Evolutionary conservation across 2,329 filamentous ascomycete species (phyloP).

Genomic region (Ophiostoma tasmaniense): DNA sequence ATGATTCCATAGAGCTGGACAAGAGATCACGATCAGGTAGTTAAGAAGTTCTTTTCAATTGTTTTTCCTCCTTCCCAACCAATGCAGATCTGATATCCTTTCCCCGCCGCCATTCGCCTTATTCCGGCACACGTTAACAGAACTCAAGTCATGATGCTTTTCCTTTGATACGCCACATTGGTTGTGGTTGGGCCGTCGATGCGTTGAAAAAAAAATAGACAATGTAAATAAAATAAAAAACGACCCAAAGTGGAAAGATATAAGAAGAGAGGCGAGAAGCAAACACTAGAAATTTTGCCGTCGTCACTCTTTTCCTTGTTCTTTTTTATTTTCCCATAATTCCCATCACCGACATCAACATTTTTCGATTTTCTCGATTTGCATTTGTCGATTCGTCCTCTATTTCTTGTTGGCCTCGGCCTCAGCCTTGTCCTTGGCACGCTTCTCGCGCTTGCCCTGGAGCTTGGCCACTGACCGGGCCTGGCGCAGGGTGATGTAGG

Average conservation of each 20-base stretch:
- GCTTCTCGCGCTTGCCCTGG: slow-evolving; percentile 84
- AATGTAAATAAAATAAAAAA: slow-evolving; percentile 7
- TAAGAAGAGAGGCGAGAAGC: background rate
- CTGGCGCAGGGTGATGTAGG: slow-evolving; percentile 77
- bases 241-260: slow-evolving; percentile 8
- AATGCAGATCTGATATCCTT: background rate
- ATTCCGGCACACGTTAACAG: background rate
- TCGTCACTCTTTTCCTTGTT: background rate
- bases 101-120: background rate
- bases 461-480: slow-evolving; percentile 76
- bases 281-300: background rate
- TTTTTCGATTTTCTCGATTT: background rate
- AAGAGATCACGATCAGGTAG: background rate
- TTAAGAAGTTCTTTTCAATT: background rate
- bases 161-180: background rate
- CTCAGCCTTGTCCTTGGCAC: slow-evolving; percentile 77
- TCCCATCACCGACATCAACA: background rate
- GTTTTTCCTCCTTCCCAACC: slow-evolving; percentile 1
- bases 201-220: slow-evolving; percentile 2
- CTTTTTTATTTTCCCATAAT: background rate
- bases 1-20: no score
- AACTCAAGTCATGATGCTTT: background rate
- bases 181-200: background rate
- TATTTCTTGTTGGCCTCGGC: slow-evolving; percentile 84
- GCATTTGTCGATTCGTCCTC: slow-evolving; percentile 21